Conservation (phyloP, 768 basidiomycete species). For the Kockovaella imperatae region DNA sequence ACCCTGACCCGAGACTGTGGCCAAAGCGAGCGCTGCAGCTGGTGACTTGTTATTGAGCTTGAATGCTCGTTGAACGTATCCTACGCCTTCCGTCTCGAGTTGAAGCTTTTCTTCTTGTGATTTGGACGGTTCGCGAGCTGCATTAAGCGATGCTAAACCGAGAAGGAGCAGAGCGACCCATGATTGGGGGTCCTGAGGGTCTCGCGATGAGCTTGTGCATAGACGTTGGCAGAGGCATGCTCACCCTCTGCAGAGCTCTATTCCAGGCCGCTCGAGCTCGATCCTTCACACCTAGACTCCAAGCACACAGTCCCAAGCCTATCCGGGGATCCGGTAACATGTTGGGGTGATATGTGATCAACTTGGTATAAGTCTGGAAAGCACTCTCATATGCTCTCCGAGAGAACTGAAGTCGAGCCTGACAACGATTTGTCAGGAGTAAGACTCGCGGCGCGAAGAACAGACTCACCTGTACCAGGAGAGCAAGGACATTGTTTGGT, state of each 20-base stretch:
- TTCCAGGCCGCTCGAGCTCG: conserved; percentile 87
- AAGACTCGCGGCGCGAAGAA: neutral
- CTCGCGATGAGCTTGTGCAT: neutral
- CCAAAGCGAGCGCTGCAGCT: conserved; percentile 33
- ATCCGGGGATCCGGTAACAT: conserved; percentile 89
- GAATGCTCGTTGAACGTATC: conserved; percentile 59
- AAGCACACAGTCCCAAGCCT: conserved; percentile 88
- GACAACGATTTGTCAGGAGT: conserved; percentile 5
- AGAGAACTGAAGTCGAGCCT: conserved; percentile 81
- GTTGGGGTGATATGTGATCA: conserved; percentile 65
- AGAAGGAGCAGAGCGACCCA: conserved; percentile 75
- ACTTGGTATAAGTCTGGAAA: conserved; percentile 75
- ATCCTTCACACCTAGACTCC: conserved; percentile 74
- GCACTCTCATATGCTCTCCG: conserved; percentile 68
- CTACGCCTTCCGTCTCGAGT: conserved; percentile 20
- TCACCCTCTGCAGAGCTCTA: conserved; percentile 71
- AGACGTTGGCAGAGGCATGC: conserved; percentile 41
- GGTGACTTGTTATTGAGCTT: conserved; percentile 29
- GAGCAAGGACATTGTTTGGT: conserved; percentile 77
- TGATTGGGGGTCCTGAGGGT: conserved; percentile 60
- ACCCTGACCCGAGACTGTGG: conserved; percentile 21
- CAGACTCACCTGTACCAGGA: conserved; percentile 67
- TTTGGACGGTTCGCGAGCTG: conserved; percentile 64
- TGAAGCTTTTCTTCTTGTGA: conserved; percentile 55
- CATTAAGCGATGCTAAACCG: conserved; percentile 77